Evolutionary conservation across 441 rosid species (phyloP), one percentile per base, ranked within the genome.

Genomic region (Populus trichocarpa): DNA sequence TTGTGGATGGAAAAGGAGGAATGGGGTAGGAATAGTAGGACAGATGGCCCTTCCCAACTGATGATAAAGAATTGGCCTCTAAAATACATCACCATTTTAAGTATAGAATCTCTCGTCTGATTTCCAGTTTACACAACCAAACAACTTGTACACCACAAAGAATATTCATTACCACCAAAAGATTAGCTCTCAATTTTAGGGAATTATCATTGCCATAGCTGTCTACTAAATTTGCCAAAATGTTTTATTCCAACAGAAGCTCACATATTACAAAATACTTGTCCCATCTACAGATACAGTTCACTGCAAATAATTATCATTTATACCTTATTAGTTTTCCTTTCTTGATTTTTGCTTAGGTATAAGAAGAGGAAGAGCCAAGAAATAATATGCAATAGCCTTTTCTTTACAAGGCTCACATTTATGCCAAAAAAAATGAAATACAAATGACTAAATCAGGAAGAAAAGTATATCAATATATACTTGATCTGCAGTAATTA

Each of bases 401-500:
- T 70, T 69, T 77, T 13, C 13, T 18, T 53, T 23, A 68, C 57
- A 53, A 32, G 38, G 36, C 73, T 33, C 20, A 22, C 35, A 38
- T 28, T 16, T 2, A 81, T 32, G 70, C 61, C 7, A 69, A 8
- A 73, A 77, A 77, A 46, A 67, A 67, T 26, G 3, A 14, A 30
- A 81, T 65, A 30, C 33, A 71, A 28, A 76, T 12, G 16, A 78
- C 23, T 35, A 82, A 78, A 73, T 73, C 68, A 76, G 50, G 70
- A 72, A 75, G 70, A n/a, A 57, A 75, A 50, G 65, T n/a, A 53
- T 40, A 76, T 53, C 10, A 77, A 84, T 76, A 76, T 80, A 84
- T 92, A 90, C 97, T 90, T 94, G 98, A 86, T 96, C 98, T 77
- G 88, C 85, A 74, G 97, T 92, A 81, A 91, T 78, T 77, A 94